phyloP scores from a whole-genome alignment of 305 asterid genomes.

The Euphrasia arctica region DNA sequence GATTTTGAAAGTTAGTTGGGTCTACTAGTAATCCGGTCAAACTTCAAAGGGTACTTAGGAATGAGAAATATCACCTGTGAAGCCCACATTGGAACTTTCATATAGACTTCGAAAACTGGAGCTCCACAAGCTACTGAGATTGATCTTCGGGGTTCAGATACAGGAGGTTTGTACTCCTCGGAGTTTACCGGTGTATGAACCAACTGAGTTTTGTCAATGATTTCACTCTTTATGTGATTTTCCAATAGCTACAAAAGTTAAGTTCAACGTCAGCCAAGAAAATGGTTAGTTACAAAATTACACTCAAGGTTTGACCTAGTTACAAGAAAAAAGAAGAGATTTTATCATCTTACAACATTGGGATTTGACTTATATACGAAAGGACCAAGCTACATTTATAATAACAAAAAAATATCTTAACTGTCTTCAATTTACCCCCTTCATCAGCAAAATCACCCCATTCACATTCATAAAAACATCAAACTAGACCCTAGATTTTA shows the following conservation, averaged over 20 bases:
- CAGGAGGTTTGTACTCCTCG: conserved; percentile 53
- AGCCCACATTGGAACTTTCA: conserved; percentile 96
- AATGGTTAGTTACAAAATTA: not conserved
- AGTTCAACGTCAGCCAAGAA: conserved; percentile 13
- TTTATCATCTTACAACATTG: not conserved
- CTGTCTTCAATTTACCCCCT: not conserved
- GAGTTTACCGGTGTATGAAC: conserved; percentile 50
- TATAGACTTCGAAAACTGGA: conserved; percentile 68
- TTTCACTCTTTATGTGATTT: conserved; percentile 93
- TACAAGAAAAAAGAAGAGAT: not conserved
- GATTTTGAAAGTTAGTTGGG: too few relatives aligned
- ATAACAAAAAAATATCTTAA: not conserved
- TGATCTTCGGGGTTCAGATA: conserved; percentile 83
- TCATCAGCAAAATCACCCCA: not conserved
- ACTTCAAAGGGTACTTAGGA: too few relatives aligned
- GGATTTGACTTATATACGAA: too few relatives aligned
- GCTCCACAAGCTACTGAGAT: conserved; percentile 92
- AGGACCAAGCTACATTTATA: too few relatives aligned
- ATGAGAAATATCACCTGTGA: conserved; percentile 55
- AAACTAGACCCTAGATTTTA: too few relatives aligned
- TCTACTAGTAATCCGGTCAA: too few relatives aligned
- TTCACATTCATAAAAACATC: not conserved
- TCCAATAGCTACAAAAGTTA: conserved; percentile 60
- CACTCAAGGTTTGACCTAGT: not conserved
- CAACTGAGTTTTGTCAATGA: conserved; percentile 65